Conservation (phyloP, 2,329 filamentous ascomycete species). For the Bipolaris gigantea region DNA sequence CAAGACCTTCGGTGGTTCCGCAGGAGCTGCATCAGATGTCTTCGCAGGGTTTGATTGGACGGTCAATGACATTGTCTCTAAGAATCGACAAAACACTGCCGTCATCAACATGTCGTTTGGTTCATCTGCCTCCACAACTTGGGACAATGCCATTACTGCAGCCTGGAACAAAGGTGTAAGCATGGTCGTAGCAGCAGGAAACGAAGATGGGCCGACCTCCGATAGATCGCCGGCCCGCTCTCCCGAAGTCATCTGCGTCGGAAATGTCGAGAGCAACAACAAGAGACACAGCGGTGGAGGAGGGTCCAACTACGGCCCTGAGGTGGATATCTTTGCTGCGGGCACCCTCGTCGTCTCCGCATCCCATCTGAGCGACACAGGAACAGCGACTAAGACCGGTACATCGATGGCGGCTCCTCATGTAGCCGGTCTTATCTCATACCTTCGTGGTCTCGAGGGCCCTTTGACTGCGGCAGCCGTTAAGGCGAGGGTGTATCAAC, state of each 20-base stretch:
- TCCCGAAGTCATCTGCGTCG: conserved; percentile 43
- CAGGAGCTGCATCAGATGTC: conserved; percentile 27
- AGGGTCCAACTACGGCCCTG: conserved; percentile 43
- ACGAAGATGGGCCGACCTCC: conserved; percentile 32
- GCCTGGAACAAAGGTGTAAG: conserved; percentile 40
- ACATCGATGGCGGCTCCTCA: conserved; percentile 71
- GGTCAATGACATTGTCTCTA: conserved; percentile 38
- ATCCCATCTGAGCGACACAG: conserved; percentile 49
- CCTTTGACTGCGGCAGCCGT: conserved; percentile 21
- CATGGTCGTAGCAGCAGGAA: conserved; percentile 42
- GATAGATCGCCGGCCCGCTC: conserved; percentile 38
- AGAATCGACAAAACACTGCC: conserved; percentile 30
- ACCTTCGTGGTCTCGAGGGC: conserved; percentile 60
- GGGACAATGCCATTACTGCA: conserved; percentile 41
- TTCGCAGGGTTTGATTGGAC: conserved; percentile 41
- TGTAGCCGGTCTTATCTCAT: conserved; percentile 68
- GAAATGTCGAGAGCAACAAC: conserved; percentile 35
- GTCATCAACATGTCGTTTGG: conserved; percentile 48
- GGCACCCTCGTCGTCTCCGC: conserved; percentile 50
- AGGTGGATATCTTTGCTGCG: conserved; percentile 45
- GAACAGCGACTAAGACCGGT: conserved; percentile 53
- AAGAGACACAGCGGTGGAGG: conserved; percentile 15
- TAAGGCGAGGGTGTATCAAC: conserved; percentile 27
- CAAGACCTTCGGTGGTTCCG: conserved; percentile 35
- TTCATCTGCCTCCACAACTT: conserved; percentile 28